Percentiles rank a stretch among this genome's conserved stretches.
Conservation (phyloP, 257 asterid species). For the Echium plantagineum region DNA sequence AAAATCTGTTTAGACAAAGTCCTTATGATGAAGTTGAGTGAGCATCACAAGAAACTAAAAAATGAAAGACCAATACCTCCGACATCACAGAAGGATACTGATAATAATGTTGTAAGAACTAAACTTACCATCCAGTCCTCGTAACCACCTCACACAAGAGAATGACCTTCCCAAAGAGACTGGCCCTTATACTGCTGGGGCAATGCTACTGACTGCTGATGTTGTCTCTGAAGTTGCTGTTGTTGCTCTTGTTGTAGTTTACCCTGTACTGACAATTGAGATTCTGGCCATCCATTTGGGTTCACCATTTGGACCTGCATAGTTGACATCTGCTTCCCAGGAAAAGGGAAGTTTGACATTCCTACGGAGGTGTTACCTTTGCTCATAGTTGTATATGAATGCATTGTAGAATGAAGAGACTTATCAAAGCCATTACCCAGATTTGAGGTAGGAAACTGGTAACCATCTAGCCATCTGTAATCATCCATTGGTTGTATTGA, state of each 20-base stretch:
- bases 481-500: slow-evolving; percentile 47
- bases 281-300: slow-evolving; percentile 45
- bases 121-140: slow-evolving; percentile 36
- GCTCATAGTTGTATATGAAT: slow-evolving; percentile 25
- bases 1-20: background rate
- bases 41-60: background rate
- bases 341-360: slow-evolving; percentile 57
- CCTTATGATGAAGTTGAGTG: background rate
- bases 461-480: slow-evolving; percentile 88
- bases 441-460: slow-evolving; percentile 48
- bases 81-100: background rate
- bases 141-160: slow-evolving; percentile 64
- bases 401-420: slow-evolving; percentile 34
- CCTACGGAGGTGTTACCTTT: slow-evolving; percentile 39
- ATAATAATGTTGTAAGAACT: background rate
- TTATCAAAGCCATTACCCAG: slow-evolving; percentile 42
- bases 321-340: slow-evolving; percentile 59
- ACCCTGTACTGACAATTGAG: slow-evolving; percentile 40
- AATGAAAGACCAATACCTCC: background rate
- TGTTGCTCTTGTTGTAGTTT: slow-evolving; percentile 46
- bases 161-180: slow-evolving; percentile 49
- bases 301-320: slow-evolving; percentile 40
- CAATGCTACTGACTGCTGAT: slow-evolving; percentile 38
- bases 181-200: slow-evolving; percentile 72
- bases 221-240: slow-evolving; percentile 39